Conservation (phyloP, 768 basidiomycete genomes). For the Coprinopsis sp. region DNA sequence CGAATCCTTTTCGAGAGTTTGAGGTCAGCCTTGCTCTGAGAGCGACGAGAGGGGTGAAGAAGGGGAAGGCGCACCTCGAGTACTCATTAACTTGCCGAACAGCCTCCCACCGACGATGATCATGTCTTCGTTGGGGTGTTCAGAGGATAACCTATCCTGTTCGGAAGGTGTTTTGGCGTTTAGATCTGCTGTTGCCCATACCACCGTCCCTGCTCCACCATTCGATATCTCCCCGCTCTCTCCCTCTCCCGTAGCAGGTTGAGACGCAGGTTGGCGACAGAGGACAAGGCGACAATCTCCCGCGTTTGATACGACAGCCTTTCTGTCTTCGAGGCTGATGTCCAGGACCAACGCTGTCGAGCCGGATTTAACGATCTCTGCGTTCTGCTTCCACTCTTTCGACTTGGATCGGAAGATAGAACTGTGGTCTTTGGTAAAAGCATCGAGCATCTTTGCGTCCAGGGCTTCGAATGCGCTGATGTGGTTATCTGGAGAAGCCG, state of each 20-base stretch:
- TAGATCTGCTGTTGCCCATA: constrained; percentile 26
- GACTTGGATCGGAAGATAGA: constrained; percentile 26
- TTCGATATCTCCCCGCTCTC: constrained; percentile 6
- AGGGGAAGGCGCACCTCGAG: constrained; percentile 24
- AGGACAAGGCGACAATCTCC: constrained; percentile 31
- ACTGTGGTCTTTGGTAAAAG: constrained; percentile 29
- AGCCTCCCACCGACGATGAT: constrained; percentile 30
- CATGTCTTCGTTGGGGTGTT: constrained; percentile 31
- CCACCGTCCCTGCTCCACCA: constrained; percentile 5
- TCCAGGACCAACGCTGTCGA: constrained; percentile 33
- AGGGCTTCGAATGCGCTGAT: constrained; percentile 22
- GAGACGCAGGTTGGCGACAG: no score
- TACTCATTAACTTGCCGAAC: constrained; percentile 35
- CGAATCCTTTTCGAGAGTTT: constrained; percentile 31
- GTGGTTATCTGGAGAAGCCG: constrained; percentile 21
- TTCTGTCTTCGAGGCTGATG: constrained; percentile 20
- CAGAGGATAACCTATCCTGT: constrained; percentile 24
- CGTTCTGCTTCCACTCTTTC: constrained; percentile 25
- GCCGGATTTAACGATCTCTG: constrained; percentile 30
- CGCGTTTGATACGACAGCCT: constrained; percentile 27
- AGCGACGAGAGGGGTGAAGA: no score
- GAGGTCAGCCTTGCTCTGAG: no score
- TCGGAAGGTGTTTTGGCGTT: constrained; percentile 30
- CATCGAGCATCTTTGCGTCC: constrained; percentile 24
- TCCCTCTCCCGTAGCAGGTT: constrained; percentile 1